phyloP scores from a whole-genome alignment of 1,284 basidiomycete genomes.

The Melampsora larici-populina region DNA sequence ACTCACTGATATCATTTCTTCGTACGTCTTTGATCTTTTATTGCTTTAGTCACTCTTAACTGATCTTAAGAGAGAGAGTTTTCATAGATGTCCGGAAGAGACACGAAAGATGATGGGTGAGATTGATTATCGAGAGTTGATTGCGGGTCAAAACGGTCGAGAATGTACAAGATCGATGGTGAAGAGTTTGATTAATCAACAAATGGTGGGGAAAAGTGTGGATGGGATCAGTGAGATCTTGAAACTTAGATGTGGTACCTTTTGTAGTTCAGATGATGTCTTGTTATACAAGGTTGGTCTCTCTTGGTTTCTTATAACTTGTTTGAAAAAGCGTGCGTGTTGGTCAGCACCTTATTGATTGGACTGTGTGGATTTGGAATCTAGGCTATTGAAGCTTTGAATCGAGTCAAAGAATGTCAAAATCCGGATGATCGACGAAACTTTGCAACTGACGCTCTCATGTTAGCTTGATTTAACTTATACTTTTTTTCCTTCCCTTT shows the following conservation, averaged over 20 bases:
- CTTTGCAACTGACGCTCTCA: constrained; percentile 74
- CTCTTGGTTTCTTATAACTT: neutral
- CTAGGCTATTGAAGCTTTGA: constrained; percentile 86
- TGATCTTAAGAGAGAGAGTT: constrained; percentile 57
- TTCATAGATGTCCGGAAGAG: constrained; percentile 59
- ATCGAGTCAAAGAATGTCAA: constrained; percentile 78
- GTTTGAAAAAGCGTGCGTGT: neutral
- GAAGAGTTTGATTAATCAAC: constrained; percentile 92
- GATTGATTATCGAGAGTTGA: constrained; percentile 77
- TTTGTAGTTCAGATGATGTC: constrained; percentile 97
- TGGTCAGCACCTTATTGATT: too few species aligned
- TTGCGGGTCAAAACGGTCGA: constrained; percentile 76
- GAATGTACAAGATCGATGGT: constrained; percentile 81
- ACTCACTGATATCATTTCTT: constrained; percentile 75
- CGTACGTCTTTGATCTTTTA: constrained; percentile 59
- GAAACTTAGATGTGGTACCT: constrained; percentile 90
- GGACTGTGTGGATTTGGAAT: neutral
- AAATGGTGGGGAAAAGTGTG: constrained; percentile 92
- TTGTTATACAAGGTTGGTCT: constrained; percentile 81
- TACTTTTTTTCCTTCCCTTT: too few species aligned
- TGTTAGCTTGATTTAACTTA: constrained; percentile 57
- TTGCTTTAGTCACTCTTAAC: neutral
- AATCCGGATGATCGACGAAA: constrained; percentile 69
- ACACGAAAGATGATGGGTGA: constrained; percentile 59
- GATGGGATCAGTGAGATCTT: constrained; percentile 93